Base-by-base conservation (phyloP, 179 eudicot genomes). In the Spergularia azorica region DNA sequence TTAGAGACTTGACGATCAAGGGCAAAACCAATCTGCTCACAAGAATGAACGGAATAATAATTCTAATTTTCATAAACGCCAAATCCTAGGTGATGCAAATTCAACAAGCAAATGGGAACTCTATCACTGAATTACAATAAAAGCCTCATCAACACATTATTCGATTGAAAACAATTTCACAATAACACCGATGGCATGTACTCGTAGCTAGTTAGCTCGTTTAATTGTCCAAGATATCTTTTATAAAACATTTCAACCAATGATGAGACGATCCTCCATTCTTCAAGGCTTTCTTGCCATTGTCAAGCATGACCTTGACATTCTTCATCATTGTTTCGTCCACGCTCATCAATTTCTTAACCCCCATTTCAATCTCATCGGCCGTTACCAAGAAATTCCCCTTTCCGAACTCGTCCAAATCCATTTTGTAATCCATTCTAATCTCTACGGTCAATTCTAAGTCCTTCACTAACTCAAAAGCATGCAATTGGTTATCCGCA, bases 401-500 rank as follows among this genome's bases (percentile, higher is more conserved):
- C 10, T 10, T 13, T 32, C 36, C 58, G 4, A n/a, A 14, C 17
- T 57, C 64, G 39, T 55, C 32, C 32, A 26, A 26, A 26, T 26
- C 32, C 17, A 26, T 18, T 10, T 57, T 41, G 14, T 71, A 76
- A 9, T 81, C 80, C 73, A 81, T 72, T 68, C 64, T 65, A 5
- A 81, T 76, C 71, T 76, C 83, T 17, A 71, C 77, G 12, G 77
- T 77, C 21, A 81, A 0, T 12, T 70, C 81, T 10, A 81, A 6
- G 63, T 81, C 84, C 50, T 51, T 60, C 9, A 81, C 78, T 14
- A 77, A 5, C 69, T 36, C 66, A 54, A 81, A 81, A 10, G 83
- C 77, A 16, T 81, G 71, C 58, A 72, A 1, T 8, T 81, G 83
- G 14, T 81, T 77, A 41, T 76, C 80, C 0, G 77, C 80, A 2